Evolutionary conservation across 345 rosid genomes (phyloP).

Genomic region (Iberis pinnata): DNA sequence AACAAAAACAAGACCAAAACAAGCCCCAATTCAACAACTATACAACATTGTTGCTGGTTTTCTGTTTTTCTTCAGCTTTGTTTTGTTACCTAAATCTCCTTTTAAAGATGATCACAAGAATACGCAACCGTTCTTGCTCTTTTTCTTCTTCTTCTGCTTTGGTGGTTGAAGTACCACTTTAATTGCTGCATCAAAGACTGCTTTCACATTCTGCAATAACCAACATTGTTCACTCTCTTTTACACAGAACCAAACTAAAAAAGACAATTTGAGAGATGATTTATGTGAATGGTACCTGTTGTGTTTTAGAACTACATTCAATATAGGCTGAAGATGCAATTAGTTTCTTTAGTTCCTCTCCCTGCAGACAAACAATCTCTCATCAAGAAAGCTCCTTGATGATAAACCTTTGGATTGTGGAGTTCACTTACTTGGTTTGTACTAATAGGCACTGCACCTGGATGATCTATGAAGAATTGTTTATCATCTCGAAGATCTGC

Average conservation of each 20-base stretch:
- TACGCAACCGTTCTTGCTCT: constrained; percentile 27
- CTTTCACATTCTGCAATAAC: constrained; percentile 68
- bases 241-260: background rate
- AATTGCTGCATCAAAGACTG: constrained; percentile 77
- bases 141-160: constrained; percentile 79
- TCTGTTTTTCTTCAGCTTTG: no score
- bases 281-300: constrained; percentile 45
- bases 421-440: constrained; percentile 45
- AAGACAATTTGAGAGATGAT: background rate
- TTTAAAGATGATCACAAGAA: constrained; percentile 28
- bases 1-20: no score
- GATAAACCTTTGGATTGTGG: background rate
- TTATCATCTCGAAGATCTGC: constrained; percentile 72
- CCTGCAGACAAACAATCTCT: constrained; percentile 36
- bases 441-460: constrained; percentile 66
- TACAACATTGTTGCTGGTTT: no score
- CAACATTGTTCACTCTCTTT: constrained; percentile 3
- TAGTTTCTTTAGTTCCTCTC: constrained; percentile 89
- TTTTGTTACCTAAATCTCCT: constrained; percentile 21
- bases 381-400: constrained; percentile 6
- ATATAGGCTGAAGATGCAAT: constrained; percentile 76
- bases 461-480: constrained; percentile 64
- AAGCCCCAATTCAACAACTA: no score
- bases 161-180: constrained; percentile 92
- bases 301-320: constrained; percentile 95